Evolutionary conservation across 169 alveolate species (phyloP), one percentile per base, ranked within the genome.

Genomic region (Plasmodium ovale): DNA sequence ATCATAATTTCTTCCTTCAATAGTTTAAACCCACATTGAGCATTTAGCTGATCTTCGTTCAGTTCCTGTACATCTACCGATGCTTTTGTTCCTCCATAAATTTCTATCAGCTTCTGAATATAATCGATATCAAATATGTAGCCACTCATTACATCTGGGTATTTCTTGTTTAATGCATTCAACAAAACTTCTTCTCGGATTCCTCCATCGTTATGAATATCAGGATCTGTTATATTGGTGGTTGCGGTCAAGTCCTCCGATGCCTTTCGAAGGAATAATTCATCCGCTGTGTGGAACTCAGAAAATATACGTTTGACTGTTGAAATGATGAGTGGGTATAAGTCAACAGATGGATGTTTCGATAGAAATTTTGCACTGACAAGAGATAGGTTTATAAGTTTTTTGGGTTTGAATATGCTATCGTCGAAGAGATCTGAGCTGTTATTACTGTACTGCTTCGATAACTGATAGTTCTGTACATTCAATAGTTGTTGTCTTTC

Each of bases 1-100:
- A 77, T 27, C 88, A 77, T 77, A 14, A 77, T 64, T 77, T 77
- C 88, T 62, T 77, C 60, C 62, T 77, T 77, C 1, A 77, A 37
- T 7, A 60, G 0, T 53, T 31, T 60, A n/a, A 60, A 33, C 0
- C 88, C 88, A 60, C 88, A 60, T n/a, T 77, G 88, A 4, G 88
- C 88, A 54, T 77, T 64, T 9, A 77, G 54, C 31, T 77, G 88
- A 44, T 77, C 88, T 6, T 77, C 88, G 31, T 77, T 77, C n/a
- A 77, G 51, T 35, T 60, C 88, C 16, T 77, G 88, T 9, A 77
- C 88, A 14, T 77, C 68, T 27, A 77, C 53, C 0, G 64, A 77
- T 42, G 88, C 77, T 31, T 37, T 77, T 10, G 88, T 77, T 25
- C 77, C 88, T 7, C 77, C 88, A 53, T 77, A 77, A 16, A 77